Conservation (phyloP, 345 rosid species). For the Dipteronia sinensis region DNA sequence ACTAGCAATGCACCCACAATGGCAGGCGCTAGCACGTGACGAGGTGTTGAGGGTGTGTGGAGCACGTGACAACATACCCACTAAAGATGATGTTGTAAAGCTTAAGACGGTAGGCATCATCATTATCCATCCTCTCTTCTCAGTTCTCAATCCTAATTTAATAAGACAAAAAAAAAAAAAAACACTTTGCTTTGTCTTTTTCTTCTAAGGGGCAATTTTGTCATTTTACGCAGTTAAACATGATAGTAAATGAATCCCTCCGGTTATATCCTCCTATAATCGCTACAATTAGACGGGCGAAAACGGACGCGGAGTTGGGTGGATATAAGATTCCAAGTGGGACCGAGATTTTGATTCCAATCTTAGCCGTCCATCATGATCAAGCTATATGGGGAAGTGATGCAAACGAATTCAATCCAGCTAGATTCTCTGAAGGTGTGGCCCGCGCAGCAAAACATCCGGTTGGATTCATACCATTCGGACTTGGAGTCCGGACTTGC, state of each 20-base stretch:
- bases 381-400: constrained; percentile 77
- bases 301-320: constrained; percentile 67
- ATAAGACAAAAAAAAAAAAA: constrained; percentile 7
- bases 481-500: constrained; percentile 72
- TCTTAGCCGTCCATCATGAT: constrained; percentile 76
- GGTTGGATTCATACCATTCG: constrained; percentile 72
- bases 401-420: constrained; percentile 79
- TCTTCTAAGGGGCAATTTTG: not conserved
- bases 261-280: constrained; percentile 75
- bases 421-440: constrained; percentile 66
- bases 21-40: constrained; percentile 89
- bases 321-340: constrained; percentile 75
- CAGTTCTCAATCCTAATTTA: not conserved
- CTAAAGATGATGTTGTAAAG: constrained; percentile 70
- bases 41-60: constrained; percentile 78
- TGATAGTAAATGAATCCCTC: constrained; percentile 66
- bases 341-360: constrained; percentile 64
- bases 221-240: constrained; percentile 49
- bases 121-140: not conserved
- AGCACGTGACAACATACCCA: constrained; percentile 70
- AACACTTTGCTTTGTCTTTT: constrained; percentile 18
- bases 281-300: constrained; percentile 69
- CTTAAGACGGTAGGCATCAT: constrained; percentile 59
- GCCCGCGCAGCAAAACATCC: constrained; percentile 76
- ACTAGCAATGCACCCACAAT: constrained; percentile 77